Evolutionary conservation across 1,139 yeast species (phyloP).

Genomic region (Taphrina confusa): DNA sequence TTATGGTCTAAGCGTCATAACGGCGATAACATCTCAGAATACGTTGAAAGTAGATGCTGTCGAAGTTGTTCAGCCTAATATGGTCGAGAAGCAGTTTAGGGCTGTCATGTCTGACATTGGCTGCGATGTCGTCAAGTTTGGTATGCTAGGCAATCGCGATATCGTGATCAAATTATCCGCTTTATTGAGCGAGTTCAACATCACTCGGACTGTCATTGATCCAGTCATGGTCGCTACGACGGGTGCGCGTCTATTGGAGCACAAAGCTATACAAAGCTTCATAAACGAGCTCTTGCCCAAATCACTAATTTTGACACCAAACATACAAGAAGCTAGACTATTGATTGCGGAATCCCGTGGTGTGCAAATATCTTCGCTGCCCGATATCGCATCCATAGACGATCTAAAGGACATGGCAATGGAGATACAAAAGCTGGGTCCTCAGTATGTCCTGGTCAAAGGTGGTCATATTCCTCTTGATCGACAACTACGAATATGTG

Average conservation of each 20-base stretch:
- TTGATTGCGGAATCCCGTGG: slow-evolving; percentile 45
- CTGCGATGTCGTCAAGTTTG: slow-evolving; percentile 69
- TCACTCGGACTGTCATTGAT: slow-evolving; percentile 58
- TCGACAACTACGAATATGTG: slow-evolving; percentile 40
- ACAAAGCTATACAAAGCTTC: slow-evolving; percentile 54
- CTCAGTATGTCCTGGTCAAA: slow-evolving; percentile 65
- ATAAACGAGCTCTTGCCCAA: slow-evolving; percentile 55
- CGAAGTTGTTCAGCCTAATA: slow-evolving; percentile 52
- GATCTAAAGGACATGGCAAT: slow-evolving; percentile 53
- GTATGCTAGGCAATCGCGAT: slow-evolving; percentile 61
- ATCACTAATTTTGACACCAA: slow-evolving; percentile 75
- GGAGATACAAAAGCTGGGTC: slow-evolving; percentile 52
- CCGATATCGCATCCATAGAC: slow-evolving; percentile 44
- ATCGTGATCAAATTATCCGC: slow-evolving; percentile 57
- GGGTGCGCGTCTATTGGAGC: slow-evolving; percentile 38
- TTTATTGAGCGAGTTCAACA: slow-evolving; percentile 48
- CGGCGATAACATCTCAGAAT: slow-evolving; percentile 85
- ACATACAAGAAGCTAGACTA: slow-evolving; percentile 63
- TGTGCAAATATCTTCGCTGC: slow-evolving; percentile 42
- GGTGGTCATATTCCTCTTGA: slow-evolving; percentile 74
- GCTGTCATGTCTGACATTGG: slow-evolving; percentile 65
- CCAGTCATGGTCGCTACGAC: slow-evolving; percentile 49
- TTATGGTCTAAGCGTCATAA: slow-evolving; percentile 76
- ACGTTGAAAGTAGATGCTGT: slow-evolving; percentile 57
- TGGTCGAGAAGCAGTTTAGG: slow-evolving; percentile 54